A percentile compares a stretch with the other conserved stretches of the same genome.
Evolutionary conservation across 73 alveolate genomes (phyloP).

Genomic region (Stentor roeselii): DNA sequence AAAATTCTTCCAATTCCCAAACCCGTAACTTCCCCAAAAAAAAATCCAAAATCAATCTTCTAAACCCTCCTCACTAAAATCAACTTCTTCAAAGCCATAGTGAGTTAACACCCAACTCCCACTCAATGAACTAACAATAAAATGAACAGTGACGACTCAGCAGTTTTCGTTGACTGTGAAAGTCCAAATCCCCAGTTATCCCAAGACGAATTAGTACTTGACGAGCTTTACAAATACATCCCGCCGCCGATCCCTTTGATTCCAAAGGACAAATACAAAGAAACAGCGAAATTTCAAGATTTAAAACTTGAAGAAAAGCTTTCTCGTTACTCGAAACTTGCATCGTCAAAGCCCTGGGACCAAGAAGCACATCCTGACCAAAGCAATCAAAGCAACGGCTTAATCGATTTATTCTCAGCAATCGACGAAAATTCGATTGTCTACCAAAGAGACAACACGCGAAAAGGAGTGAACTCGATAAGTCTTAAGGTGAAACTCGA

Average conservation of each 20-base stretch:
- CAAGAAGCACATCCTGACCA: neutral
- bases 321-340: neutral
- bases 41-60: no score
- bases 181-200: neutral
- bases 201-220: neutral
- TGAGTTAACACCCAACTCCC: no score
- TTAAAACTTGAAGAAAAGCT: neutral
- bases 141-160: neutral
- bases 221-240: constrained; percentile 21
- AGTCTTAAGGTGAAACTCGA: neutral
- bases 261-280: neutral
- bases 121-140: no score
- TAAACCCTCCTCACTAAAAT: no score
- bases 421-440: neutral
- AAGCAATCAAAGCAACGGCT: no score
- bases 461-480: neutral
- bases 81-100: no score
- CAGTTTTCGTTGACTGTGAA: neutral
- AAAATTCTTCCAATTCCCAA: no score
- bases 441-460: neutral
- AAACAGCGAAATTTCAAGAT: neutral
- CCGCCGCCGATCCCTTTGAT: constrained; percentile 23
- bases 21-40: no score
- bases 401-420: neutral
- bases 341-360: neutral